Base-by-base conservation (phyloP, 192 early-diverging fungal genomes). In the Glomus cerebriforme region DNA sequence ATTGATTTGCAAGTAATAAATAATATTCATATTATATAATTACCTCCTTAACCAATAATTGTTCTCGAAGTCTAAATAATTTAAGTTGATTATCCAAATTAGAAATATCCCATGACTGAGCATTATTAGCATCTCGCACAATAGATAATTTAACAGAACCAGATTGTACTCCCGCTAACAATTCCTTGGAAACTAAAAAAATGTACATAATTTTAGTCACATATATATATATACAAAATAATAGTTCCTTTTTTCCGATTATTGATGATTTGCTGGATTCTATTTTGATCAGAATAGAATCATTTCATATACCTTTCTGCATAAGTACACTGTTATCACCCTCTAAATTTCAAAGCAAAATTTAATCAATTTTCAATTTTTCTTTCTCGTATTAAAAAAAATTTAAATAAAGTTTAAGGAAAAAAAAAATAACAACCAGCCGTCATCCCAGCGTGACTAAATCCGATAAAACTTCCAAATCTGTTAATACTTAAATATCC, bases 251-350 rank as follows among this genome's bases (percentile, higher is more conserved):
- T 69, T 17, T 34, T n/a, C n/a, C n/a, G n/a, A n/a, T n/a, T n/a
- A n/a, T n/a, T n/a, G n/a, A n/a, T n/a, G n/a, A n/a, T n/a, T n/a
- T n/a, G n/a, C n/a, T n/a, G n/a, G n/a, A n/a, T n/a, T n/a, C n/a
- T n/a, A n/a, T n/a, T n/a, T n/a, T n/a, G n/a, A n/a, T n/a, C n/a
- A n/a, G 8, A 29, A 71, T 17, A 10, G 8, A 49, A 47, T 47
- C n/a, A 69, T 17, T 34, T 17, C 32, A 68, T 4, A 68, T 64
- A 76, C 74, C 74, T 85, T 94, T 94, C 79, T 92, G 91, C 86
- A 91, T 92, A 74, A 93, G 81, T 22, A 94, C 91, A 63, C 87
- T 87, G 83, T 93, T 93, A 76, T 94, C 93, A 27, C 93, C 93
- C 84, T 94, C 49, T 54, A 19, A 54, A 22, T 17, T 54, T 39